phyloP scores from a whole-genome alignment of 2,329 filamentous ascomycete species.

The Fusarium anthophilum region DNA sequence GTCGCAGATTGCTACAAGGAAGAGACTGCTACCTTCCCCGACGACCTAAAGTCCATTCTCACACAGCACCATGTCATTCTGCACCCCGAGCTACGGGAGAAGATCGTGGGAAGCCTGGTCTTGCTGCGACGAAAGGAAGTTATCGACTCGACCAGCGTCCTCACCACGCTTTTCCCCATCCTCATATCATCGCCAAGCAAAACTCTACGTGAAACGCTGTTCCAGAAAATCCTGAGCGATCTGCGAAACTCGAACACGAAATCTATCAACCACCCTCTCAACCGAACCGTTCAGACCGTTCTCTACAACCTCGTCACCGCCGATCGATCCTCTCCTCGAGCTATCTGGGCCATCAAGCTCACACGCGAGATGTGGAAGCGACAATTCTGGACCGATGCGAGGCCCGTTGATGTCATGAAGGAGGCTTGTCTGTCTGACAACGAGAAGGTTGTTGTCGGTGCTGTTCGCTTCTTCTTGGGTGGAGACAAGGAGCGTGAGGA shows the following conservation, averaged over 20 bases:
- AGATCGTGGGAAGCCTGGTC: slow-evolving; percentile 90
- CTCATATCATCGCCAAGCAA: slow-evolving; percentile 94
- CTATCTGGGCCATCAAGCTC: slow-evolving; percentile 95
- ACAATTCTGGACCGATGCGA: slow-evolving; percentile 94
- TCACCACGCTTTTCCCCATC: slow-evolving; percentile 94
- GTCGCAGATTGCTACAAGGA: slow-evolving; percentile 92
- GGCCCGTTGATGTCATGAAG: slow-evolving; percentile 98
- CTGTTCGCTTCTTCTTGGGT: slow-evolving; percentile 93
- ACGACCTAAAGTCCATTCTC: slow-evolving; percentile 83
- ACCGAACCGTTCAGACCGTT: slow-evolving; percentile 91
- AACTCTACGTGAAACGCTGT: slow-evolving; percentile 83
- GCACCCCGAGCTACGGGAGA: slow-evolving; percentile 87
- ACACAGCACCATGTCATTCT: slow-evolving; percentile 83
- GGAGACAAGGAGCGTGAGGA: slow-evolving; percentile 97
- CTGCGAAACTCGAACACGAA: slow-evolving; percentile 88
- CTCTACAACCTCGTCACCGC: slow-evolving; percentile 91
- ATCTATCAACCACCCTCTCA: slow-evolving; percentile 88
- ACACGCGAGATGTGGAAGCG: slow-evolving; percentile 96
- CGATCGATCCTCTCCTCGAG: slow-evolving; percentile 85
- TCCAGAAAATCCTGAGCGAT: slow-evolving; percentile 89
- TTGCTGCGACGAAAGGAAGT: slow-evolving; percentile 91
- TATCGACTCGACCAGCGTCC: slow-evolving; percentile 82
- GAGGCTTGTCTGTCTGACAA: slow-evolving; percentile 89
- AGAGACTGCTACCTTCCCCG: slow-evolving; percentile 78
- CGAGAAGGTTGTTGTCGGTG: slow-evolving; percentile 89